Conservation (phyloP, 2,329 filamentous ascomycete genomes). For the Lachnellula subtilissima region DNA sequence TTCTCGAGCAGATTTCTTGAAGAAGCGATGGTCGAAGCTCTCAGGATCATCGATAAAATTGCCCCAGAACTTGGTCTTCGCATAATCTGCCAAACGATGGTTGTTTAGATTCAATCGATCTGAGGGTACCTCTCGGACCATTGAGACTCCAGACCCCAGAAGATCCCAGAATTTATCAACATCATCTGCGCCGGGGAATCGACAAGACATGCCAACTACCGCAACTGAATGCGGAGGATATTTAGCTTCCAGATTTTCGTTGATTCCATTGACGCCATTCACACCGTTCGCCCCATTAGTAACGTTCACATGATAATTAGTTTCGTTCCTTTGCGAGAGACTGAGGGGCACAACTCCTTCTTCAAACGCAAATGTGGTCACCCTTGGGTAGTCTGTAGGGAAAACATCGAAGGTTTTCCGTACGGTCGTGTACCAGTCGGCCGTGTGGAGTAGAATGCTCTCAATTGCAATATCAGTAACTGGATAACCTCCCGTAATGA, state of each 20-base stretch:
- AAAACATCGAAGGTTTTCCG: neutral
- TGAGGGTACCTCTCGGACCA: slow-evolving; percentile 61
- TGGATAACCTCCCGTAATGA: neutral
- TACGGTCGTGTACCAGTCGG: slow-evolving; percentile 10
- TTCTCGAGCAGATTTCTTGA: slow-evolving; percentile 78
- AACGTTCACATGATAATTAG: neutral
- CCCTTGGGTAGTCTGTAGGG: neutral
- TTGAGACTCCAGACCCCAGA: slow-evolving; percentile 24
- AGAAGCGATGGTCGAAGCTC: slow-evolving; percentile 69
- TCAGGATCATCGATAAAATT: slow-evolving; percentile 47
- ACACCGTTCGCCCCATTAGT: neutral
- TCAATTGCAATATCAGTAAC: slow-evolving; percentile 4
- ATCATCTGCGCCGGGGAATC: slow-evolving; percentile 36
- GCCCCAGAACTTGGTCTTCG: slow-evolving; percentile 35
- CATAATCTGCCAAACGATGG: neutral
- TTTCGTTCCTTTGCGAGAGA: neutral
- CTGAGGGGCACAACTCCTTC: neutral
- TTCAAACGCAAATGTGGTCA: neutral
- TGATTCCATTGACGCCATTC: neutral
- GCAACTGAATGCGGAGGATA: slow-evolving; percentile 24
- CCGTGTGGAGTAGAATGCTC: neutral
- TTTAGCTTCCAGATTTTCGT: neutral
- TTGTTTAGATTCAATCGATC: slow-evolving; percentile 58
- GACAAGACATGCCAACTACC: slow-evolving; percentile 36
- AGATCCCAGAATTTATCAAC: slow-evolving; percentile 47